Base-by-base conservation (phyloP, 2,329 filamentous ascomycete species). In the Monosporascus sp. region DNA sequence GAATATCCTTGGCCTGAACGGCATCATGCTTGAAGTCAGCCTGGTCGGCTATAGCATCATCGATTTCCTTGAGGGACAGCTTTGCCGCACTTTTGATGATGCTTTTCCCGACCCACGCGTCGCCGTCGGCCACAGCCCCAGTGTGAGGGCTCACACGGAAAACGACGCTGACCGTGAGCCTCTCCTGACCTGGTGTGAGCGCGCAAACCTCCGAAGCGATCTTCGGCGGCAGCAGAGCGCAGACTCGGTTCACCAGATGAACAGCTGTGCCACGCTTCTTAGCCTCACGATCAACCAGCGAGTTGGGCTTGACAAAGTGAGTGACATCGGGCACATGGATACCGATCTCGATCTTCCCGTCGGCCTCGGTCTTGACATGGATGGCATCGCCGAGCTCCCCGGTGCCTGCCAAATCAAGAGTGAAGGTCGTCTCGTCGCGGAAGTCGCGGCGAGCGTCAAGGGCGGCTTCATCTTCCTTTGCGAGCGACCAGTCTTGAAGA, bases 191-290 rank as follows among this genome's bases (percentile, higher is more conserved):
- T 8, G 93, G 91, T 51, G 83, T 81, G 56, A 99, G 78, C 54
- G 92, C 94, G 78, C 92, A 96, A 49, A 97, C 80, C 60, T 97
- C 92, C 19, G 85, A 83, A 7, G 91, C 88, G 58, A 99, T 78
- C 72, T 90, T 91, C 1, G 89, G 80, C 16, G 94, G 94, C 38
- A 99, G 83, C 80, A 99, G 86, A 78, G 93, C 79, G 82, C 93
- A 78, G 77, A 87, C 76, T 37, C 91, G 86, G 76, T 96, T 94
- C 75, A 96, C 88, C 58, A 99, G 80, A 68, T 97, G 95, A 24
- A 99, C 94, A 37, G 91, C 92, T 53, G 92, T 97, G 56, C 93
- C 93, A 60, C 94, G 90, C 80, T 97, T 99, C 82, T 94, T 96
- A 11, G 94, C 94, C 74, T 99, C 94, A 47, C 94, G 88, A 66